Conservation (phyloP, 108 stramenopile species). For the Pseudonitzschia multistriata region DNA sequence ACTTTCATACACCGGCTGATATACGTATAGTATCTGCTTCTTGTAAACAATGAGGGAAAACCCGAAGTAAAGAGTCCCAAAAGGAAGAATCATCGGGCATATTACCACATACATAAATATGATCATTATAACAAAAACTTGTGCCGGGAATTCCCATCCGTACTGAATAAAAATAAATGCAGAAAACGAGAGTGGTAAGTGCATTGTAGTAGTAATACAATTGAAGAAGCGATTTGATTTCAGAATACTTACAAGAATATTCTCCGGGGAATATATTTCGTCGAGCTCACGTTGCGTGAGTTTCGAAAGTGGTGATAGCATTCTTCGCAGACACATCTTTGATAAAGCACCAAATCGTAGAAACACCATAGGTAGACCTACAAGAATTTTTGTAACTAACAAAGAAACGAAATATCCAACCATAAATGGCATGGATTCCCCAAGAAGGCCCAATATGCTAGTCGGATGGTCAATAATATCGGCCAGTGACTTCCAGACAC, state of each 20-base stretch:
- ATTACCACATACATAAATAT: slow-evolving; percentile 70
- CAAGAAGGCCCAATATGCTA: slow-evolving; percentile 65
- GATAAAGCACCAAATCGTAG: slow-evolving; percentile 66
- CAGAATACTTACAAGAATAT: slow-evolving; percentile 23
- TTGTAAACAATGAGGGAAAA: slow-evolving; percentile 85
- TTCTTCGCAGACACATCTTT: slow-evolving; percentile 56
- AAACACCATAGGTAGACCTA: slow-evolving; percentile 81
- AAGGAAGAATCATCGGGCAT: slow-evolving; percentile 80
- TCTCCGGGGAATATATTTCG: slow-evolving; percentile 48
- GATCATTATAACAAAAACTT: slow-evolving; percentile 83
- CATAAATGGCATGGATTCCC: slow-evolving; percentile 70
- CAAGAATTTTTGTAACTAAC: slow-evolving; percentile 85
- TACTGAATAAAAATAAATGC: slow-evolving; percentile 42
- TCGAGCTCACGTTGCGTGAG: slow-evolving; percentile 79
- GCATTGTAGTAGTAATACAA: not conserved
- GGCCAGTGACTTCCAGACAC: slow-evolving; percentile 63
- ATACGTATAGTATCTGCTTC: slow-evolving; percentile 83
- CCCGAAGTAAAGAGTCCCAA: slow-evolving; percentile 77
- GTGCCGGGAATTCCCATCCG: slow-evolving; percentile 85
- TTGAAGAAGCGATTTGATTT: not conserved
- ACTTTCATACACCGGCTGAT: slow-evolving; percentile 52
- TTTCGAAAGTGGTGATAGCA: slow-evolving; percentile 54
- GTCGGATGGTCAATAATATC: slow-evolving; percentile 83
- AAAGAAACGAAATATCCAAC: slow-evolving; percentile 86
- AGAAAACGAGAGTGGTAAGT: slow-evolving; percentile 6